phyloP scores from a whole-genome alignment of 192 early-diverging fungal genomes.

The Backusella luteola region DNA sequence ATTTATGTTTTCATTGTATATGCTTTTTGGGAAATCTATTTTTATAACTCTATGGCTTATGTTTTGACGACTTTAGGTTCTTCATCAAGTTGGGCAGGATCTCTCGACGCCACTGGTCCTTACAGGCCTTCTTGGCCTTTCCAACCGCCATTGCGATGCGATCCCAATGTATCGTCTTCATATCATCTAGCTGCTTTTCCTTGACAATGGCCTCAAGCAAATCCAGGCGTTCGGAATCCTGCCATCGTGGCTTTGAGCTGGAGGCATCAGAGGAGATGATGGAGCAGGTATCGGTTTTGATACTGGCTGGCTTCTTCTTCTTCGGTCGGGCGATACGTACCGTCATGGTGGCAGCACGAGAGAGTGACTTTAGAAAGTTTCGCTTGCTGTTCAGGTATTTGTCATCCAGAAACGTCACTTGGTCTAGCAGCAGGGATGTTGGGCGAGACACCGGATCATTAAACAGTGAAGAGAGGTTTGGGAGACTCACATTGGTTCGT shows the following conservation, averaged over 20 bases:
- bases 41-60: too few species aligned
- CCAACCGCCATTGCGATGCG: conserved; percentile 26
- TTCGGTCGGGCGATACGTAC: not conserved
- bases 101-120: conserved; percentile 35
- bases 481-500: not conserved
- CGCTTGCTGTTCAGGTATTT: not conserved
- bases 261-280: not conserved
- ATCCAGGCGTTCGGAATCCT: conserved; percentile 19
- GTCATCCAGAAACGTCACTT: not conserved
- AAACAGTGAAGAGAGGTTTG: not conserved
- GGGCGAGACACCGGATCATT: not conserved
- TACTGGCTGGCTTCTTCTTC: not conserved
- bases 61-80: not conserved
- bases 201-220: conserved; percentile 30
- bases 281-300: not conserved
- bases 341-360: not conserved
- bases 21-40: too few species aligned
- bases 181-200: conserved; percentile 30
- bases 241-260: conserved; percentile 29
- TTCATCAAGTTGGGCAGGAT: conserved; percentile 26
- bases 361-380: not conserved
- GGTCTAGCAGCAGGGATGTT: not conserved
- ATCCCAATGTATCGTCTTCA: conserved; percentile 29
- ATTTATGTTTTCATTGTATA: too few species aligned
- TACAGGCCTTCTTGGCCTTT: conserved; percentile 34